Evolutionary conservation across 176 grass and related monocot genomes (phyloP), one percentile per base, ranked within the genome.

Genomic region (Chrysopogon serrulatus): DNA sequence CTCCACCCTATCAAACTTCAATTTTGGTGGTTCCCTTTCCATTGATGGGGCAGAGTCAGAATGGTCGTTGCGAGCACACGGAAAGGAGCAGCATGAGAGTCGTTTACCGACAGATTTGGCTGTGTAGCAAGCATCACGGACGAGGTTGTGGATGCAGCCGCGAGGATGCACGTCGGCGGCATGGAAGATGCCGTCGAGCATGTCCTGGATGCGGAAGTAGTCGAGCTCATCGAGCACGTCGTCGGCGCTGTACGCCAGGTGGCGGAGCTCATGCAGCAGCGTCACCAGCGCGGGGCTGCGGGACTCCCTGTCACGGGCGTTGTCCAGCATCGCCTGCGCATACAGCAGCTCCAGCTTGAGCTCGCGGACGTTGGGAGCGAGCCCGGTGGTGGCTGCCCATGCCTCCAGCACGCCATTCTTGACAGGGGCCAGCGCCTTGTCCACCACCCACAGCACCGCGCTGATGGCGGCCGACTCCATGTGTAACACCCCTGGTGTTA

Each of bases 331-430:
- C 5, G n/a, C 44, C 10, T 71, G 33, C 4, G 56, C 64, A 10
- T 36, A 63, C 0, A 68, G 13, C 60, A 88, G 62, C 80, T 83
- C 10, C 26, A 23, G 32, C 64, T 48, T 83, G 39, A 88, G 35
- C 0, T 7, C 34, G 30, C 62, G 26, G 28, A 82, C 16, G 28
- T 83, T 70, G 5, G 13, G 3, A 6, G 73, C 86, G 9, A 88
- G 71, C 2, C 3, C 35, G 0, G 5, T 1, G 30, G 62, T 76
- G 6, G 70, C 81, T 19, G 48, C 86, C 86, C 86, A 88, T 0
- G 28, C 64, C 71, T 83, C 79, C 48, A 83, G 27, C 28, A 88
- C 2, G 6, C 34, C 24, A 2, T 51, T 35, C 0, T 16, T 0
- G 0, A 69, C n/a, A n/a, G n/a, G n/a, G n/a, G n/a, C n/a, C 3